Evolutionary conservation across 2,329 filamentous ascomycete species (phyloP), one percentile per base, ranked within the genome.

Genomic region (Graphium sp.): DNA sequence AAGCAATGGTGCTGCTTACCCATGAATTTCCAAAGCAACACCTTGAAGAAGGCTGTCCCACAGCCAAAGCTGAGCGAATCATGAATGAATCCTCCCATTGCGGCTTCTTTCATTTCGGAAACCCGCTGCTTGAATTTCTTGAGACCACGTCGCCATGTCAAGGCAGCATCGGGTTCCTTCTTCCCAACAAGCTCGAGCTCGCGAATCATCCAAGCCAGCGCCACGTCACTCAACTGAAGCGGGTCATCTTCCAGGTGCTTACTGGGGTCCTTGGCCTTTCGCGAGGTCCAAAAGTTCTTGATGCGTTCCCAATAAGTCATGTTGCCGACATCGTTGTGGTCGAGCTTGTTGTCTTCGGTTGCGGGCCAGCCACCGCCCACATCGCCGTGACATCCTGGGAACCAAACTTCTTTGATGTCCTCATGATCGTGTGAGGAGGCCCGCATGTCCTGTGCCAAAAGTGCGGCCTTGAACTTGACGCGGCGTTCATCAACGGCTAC

Each of bases 321-420:
- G 37, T 43, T 44, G 3, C 43, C 31, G 6, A 73, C 62, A 42
- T 79, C 77, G 15, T 57, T 60, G 1, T 56, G 55, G 0, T 55
- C 47, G 0, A 67, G 51, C 4, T 64, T 52, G n/a, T 36, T 30
- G 4, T 34, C 21, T 28, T 67, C 65, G 6, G 41, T 39, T 7
- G 51, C 46, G 0, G 51, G 50, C 79, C 78, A 84, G 0, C 80
- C 80, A 7, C 80, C 80, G 2, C 80, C 80, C 18, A 85, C 71
- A 36, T 87, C 80, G 2, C 70, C 80, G 36, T 91, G 81, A 8
- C 74, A 73, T 7, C 81, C 81, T 0, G 79, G 62, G 41, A 89
- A 89, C 75, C 76, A 81, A 1, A 87, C 66, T 41, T 89, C 81
- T 34, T 80, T 66, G 26, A 87, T 76, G n/a, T 44, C 34, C 7